Evolutionary conservation across 495 filamentous ascomycete genomes (phyloP).

Genomic region (Penicillium macrosclerotiorum): DNA sequence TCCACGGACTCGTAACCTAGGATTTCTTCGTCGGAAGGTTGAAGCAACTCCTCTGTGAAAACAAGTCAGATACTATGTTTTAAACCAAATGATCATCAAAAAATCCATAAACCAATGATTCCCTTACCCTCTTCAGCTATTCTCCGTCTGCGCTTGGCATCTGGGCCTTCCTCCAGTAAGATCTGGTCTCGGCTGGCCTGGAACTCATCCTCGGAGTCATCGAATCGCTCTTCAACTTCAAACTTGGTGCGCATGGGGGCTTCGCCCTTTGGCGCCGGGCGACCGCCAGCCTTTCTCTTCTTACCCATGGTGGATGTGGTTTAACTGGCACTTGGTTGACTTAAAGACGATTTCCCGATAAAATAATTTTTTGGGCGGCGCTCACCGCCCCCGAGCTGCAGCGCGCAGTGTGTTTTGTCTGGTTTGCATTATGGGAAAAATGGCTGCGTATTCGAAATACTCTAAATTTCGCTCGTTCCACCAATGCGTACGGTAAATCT

Average conservation of each 20-base stretch:
- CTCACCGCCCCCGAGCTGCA: constrained; percentile 30
- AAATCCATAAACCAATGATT: neutral
- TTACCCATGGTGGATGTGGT: constrained; percentile 60
- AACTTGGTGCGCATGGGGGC: constrained; percentile 37
- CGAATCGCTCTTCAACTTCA: constrained; percentile 75
- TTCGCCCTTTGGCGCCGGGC: constrained; percentile 49
- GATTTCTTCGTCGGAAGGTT: constrained; percentile 88
- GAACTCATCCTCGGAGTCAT: constrained; percentile 91
- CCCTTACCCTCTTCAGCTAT: constrained; percentile 59
- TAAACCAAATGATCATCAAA: neutral
- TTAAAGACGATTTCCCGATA: constrained; percentile 22
- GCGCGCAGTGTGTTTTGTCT: constrained; percentile 9
- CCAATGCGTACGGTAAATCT: constrained; percentile 5
- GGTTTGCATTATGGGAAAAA: too few species aligned
- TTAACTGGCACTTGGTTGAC: neutral
- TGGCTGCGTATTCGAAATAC: too few species aligned
- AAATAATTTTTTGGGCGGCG: constrained; percentile 37
- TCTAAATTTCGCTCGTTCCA: too few species aligned
- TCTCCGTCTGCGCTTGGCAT: constrained; percentile 70
- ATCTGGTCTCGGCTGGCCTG: constrained; percentile 79
- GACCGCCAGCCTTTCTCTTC: constrained; percentile 71
- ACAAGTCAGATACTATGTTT: constrained; percentile 14
- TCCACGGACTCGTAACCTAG: constrained; percentile 58
- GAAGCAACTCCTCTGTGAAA: constrained; percentile 52
- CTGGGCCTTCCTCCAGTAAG: constrained; percentile 74